Evolutionary conservation across 75 land plant genomes (phyloP).

Genomic region (Cupressus sempervirens): DNA sequence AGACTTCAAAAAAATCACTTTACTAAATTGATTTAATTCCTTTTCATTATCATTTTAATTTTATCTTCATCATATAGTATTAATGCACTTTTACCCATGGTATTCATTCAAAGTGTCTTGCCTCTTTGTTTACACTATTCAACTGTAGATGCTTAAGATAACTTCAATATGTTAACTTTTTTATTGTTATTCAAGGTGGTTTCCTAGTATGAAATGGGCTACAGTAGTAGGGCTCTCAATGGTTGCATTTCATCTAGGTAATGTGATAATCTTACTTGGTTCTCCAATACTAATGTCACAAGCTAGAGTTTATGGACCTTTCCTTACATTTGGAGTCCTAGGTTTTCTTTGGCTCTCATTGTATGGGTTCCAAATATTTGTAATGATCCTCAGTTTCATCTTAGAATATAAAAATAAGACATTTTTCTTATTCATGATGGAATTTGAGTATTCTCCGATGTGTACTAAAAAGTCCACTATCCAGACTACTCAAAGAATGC

Average conservation of each 20-base stretch:
- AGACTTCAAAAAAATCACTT: neutral
- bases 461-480: slow-evolving; percentile 17
- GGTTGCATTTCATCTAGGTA: no score
- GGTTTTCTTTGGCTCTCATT: slow-evolving; percentile 73
- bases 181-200: slow-evolving; percentile 65
- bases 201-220: slow-evolving; percentile 77
- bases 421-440: slow-evolving; percentile 59
- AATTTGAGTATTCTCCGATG: slow-evolving; percentile 8
- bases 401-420: slow-evolving; percentile 49
- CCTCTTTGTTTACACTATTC: neutral
- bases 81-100: neutral
- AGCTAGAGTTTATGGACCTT: slow-evolving; percentile 72
- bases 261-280: slow-evolving; percentile 69
- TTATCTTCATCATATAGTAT: neutral
- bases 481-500: slow-evolving; percentile 14
- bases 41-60: neutral
- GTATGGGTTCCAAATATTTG: slow-evolving; percentile 45
- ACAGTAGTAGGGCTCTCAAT: slow-evolving; percentile 87
- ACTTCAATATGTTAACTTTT: neutral
- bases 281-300: slow-evolving; percentile 65
- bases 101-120: neutral
- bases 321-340: slow-evolving; percentile 62
- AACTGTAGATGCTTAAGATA: neutral
- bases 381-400: slow-evolving; percentile 64
- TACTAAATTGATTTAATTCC: neutral